A percentile compares a stretch with the other conserved stretches of the same genome.
Evolutionary conservation across 78 protist genomes (phyloP).

Genomic region (Dictyostelium intermedium): DNA sequence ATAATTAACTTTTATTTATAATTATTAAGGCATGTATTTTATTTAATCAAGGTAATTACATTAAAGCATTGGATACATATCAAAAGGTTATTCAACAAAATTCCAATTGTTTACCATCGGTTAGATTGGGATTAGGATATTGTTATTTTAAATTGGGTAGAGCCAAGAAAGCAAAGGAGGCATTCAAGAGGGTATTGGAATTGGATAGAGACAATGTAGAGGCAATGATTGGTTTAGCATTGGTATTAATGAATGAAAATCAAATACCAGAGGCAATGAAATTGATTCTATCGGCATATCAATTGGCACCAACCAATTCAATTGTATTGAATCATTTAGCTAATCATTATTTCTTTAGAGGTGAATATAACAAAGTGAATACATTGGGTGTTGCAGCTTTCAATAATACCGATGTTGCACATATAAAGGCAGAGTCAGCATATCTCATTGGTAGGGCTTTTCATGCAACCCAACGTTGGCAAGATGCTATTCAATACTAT

Average conservation of each 20-base stretch:
- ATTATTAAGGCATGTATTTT: conserved; percentile 53
- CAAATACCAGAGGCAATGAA: not conserved
- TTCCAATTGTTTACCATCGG: conserved; percentile 45
- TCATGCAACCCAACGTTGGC: conserved; percentile 54
- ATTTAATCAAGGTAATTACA: conserved; percentile 46
- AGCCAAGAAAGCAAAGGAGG: conserved; percentile 34
- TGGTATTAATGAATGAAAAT: conserved; percentile 14
- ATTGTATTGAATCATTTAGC: conserved; percentile 75
- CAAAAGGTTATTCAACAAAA: conserved; percentile 49
- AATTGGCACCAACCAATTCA: conserved; percentile 57
- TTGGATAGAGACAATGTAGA: conserved; percentile 77
- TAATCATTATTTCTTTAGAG: conserved; percentile 75
- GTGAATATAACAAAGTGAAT: conserved; percentile 30
- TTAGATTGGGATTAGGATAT: conserved; percentile 75
- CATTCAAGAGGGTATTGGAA: conserved; percentile 67
- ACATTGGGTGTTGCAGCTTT: conserved; percentile 42
- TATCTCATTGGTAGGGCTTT: conserved; percentile 29
- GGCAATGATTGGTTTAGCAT: conserved; percentile 63
- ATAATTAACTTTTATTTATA: not conserved
- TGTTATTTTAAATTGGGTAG: conserved; percentile 66
- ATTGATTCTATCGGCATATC: conserved; percentile 37
- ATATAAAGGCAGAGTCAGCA: conserved; percentile 44
- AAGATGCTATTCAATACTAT: conserved; percentile 63
- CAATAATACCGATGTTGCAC: not conserved
- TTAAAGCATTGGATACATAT: conserved; percentile 52